Base-by-base conservation (phyloP, 352 stramenopile genomes). In the Hyaloperonospora arabidopsidis region DNA sequence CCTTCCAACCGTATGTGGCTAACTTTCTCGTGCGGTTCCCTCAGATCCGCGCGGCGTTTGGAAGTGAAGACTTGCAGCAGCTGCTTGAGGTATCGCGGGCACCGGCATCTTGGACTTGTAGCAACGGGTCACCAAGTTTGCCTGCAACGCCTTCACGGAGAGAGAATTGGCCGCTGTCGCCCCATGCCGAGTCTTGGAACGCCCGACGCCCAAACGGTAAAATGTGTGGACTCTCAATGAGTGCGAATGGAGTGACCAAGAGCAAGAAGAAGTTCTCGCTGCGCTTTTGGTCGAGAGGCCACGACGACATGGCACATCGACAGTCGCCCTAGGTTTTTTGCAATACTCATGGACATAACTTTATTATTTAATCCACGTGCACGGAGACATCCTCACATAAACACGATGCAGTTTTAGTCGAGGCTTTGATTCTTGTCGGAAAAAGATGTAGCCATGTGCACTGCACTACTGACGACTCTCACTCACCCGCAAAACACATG, bases 201-300 rank as follows among this genome's bases (percentile, higher is more conserved):
- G 36, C 56, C 18, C 57, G 61, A 6, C 70, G 67, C 6, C 67
- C 68, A 19, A 76, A 40, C 21, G 54, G 63, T 45, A 84, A 84
- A 55, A 66, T 85, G 50, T 74, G 76, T 25, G 68, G 72, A 49
- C 67, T 87, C 57, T 85, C 79, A 22, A 68, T 86, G 66, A 76
- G 63, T 45, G 67, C 65, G 6, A 68, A 73, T 41, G 70, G 83
- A 45, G 56, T 63, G 18, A 71, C 64, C 19, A 78, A 83, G 57
- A 72, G 68, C 54, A 87, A 86, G 54, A 74, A 68, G 57, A 86
- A 77, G 65, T 89, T 87, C 57, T 83, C 72, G 53, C 57, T 89
- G 46, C 74, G 72, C 15, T 87, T 89, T 62, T 89, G 79, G 79
- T 67, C 63, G 1, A 48, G 59, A 28, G 63, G 59, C 12, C 53